A percentile compares a stretch with the other conserved stretches of the same genome.
phyloP scores from a whole-genome alignment of 495 filamentous ascomycete species.

The Talaromyces thailandensis region DNA sequence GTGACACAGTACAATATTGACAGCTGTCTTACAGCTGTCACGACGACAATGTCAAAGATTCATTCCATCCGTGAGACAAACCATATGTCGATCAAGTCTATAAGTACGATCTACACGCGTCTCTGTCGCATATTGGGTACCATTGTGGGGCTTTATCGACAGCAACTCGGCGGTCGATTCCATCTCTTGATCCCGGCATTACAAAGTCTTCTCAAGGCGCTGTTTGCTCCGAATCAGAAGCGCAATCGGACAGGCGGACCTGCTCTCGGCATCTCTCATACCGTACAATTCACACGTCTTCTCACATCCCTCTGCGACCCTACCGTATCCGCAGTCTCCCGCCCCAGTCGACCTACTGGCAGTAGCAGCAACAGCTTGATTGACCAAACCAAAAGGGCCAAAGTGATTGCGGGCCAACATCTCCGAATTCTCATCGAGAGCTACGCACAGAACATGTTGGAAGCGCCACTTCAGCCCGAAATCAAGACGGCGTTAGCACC shows the following conservation, averaged over 20 bases:
- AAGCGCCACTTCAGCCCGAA: constrained; percentile 40
- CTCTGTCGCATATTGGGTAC: constrained; percentile 51
- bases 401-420: constrained; percentile 65
- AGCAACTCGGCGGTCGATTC: constrained; percentile 59
- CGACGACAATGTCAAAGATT: constrained; percentile 37
- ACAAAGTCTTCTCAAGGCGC: constrained; percentile 51
- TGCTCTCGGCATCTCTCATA: constrained; percentile 40
- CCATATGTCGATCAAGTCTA: neutral
- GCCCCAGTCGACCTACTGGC: constrained; percentile 22
- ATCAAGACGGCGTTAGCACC: constrained; percentile 62
- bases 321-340: constrained; percentile 59
- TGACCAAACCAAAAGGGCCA: constrained; percentile 68
- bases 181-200: constrained; percentile 58
- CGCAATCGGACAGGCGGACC: constrained; percentile 14
- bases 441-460: constrained; percentile 61
- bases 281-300: constrained; percentile 57
- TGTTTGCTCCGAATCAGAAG: constrained; percentile 48
- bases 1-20: constrained; percentile 68
- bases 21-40: constrained; percentile 47
- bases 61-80: neutral
- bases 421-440: constrained; percentile 63
- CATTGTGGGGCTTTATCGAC: constrained; percentile 50
- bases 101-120: constrained; percentile 28
- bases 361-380: constrained; percentile 37
- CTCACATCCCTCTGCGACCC: constrained; percentile 74